phyloP scores from a whole-genome alignment of 2,329 filamentous ascomycete species.

The Thelonectria discophora region DNA sequence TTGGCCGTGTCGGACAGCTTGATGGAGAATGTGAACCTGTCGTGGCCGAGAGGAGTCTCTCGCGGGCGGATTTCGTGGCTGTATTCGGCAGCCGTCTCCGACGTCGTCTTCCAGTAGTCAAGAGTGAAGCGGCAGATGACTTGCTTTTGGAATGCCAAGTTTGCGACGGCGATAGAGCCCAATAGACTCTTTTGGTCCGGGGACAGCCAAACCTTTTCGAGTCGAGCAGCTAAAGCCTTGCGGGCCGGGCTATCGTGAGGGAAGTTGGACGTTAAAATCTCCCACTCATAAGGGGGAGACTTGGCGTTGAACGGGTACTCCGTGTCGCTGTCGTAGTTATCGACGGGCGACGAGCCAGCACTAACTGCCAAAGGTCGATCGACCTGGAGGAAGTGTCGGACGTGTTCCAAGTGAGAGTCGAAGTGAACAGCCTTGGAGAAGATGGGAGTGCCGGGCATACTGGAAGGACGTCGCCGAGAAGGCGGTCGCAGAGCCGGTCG shows the following conservation, averaged over 20 bases:
- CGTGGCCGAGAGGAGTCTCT: constrained; percentile 72
- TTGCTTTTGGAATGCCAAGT: constrained; percentile 87
- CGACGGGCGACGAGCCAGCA: constrained; percentile 89
- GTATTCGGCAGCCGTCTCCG: constrained; percentile 91
- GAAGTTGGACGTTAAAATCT: constrained; percentile 86
- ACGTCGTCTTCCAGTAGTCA: constrained; percentile 99
- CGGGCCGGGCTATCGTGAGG: constrained; percentile 65
- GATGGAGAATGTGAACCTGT: constrained; percentile 94
- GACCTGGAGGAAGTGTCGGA: constrained; percentile 93
- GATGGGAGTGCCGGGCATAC: constrained; percentile 96
- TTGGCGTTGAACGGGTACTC: constrained; percentile 84
- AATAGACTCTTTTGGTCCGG: constrained; percentile 86
- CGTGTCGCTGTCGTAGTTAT: constrained; percentile 83
- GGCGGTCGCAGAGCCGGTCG: constrained; percentile 86
- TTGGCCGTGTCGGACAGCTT: constrained; percentile 91
- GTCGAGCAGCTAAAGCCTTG: constrained; percentile 72
- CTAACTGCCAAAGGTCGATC: constrained; percentile 96
- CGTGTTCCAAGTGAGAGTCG: constrained; percentile 94
- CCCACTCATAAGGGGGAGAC: constrained; percentile 78
- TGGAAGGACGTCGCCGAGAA: constrained; percentile 84
- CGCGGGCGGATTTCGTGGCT: constrained; percentile 78
- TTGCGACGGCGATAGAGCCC: constrained; percentile 84
- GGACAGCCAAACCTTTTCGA: constrained; percentile 89
- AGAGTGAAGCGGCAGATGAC: constrained; percentile 95
- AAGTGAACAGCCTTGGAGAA: constrained; percentile 99